Conservation (phyloP, 345 rosid genomes). For the Euphorbia tirucalli region DNA sequence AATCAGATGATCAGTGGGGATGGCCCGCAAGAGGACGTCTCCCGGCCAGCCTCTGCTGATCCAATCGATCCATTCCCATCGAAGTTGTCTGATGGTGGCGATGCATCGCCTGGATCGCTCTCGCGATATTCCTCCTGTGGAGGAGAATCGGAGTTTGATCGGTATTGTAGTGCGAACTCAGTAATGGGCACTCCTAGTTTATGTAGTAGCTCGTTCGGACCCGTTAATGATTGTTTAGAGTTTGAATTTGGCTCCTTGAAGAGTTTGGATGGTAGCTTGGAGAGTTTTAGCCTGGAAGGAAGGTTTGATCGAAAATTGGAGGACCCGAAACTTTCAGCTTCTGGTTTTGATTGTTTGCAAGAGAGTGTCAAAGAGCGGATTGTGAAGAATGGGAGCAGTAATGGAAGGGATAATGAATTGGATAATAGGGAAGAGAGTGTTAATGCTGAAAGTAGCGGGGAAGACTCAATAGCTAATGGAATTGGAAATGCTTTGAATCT, state of each 20-base stretch:
- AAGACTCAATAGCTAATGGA: conserved; percentile 7
- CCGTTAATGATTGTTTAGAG: conserved; percentile 55
- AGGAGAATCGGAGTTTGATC: conserved; percentile 78
- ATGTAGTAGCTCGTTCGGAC: conserved; percentile 56
- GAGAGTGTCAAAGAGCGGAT: conserved; percentile 20
- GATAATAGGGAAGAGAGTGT: conserved; percentile 19
- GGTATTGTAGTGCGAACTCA: conserved; percentile 84
- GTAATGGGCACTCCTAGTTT: conserved; percentile 73
- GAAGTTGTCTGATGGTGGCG: conserved; percentile 38
- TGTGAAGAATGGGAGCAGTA: background rate
- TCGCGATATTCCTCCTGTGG: conserved; percentile 81
- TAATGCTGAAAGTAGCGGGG: conserved; percentile 18
- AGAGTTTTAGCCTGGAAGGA: conserved; percentile 64
- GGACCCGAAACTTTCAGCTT: conserved; percentile 28
- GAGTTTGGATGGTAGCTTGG: conserved; percentile 51
- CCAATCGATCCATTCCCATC: conserved; percentile 26
- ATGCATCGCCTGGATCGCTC: conserved; percentile 40
- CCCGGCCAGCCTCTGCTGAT: conserved; percentile 43
- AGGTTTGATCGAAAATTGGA: conserved; percentile 23
- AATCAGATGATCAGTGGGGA: conserved; percentile 55
- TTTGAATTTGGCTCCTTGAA: conserved; percentile 60
- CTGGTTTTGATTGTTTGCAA: conserved; percentile 18
- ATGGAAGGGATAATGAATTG: background rate
- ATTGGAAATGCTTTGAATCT: conserved; percentile 4
- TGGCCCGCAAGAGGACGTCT: conserved; percentile 33